Evolutionary conservation across 208 protist species (phyloP), one percentile per base, ranked within the genome.

Genomic region (Herpetomonas tarakana): DNA sequence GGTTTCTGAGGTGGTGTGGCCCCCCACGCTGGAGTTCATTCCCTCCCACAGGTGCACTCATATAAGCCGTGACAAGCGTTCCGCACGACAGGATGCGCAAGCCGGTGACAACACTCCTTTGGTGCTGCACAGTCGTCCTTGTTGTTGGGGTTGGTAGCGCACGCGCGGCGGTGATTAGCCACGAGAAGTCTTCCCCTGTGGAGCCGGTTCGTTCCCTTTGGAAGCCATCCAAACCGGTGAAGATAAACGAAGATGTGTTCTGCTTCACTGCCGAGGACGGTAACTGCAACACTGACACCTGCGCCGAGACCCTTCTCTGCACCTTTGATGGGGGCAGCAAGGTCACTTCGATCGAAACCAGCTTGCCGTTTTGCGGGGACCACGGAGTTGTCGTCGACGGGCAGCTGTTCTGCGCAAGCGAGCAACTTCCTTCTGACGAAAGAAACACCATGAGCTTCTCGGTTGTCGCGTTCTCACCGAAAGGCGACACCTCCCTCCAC

Each of bases 321-420:
- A 84, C 71, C 11, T 82, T 80, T 45, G 85, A 92, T 58, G 39
- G 47, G 29, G 85, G 78, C 0, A 76, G 58, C 7, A 74, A 18
- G 6, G 35, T 88, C 26, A 65, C 62, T 0, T 39, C 61, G 22
- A 54, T 68, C 4, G 45, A 75, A 45, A 71, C 60, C 3, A 56
- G 61, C 6, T 53, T 69, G 45, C 59, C 65, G 19, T 85, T 88
- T 65, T 92, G 85, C 72, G 72, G 66, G 21, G 51, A 67, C 21
- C 57, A 58, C 16, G 82, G 82, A 25, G 66, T 84, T 50, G 44
- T 88, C n/a, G 30, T 84, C 2, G 70, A 77, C 24, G 70, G 54
- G 2, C 56, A 58, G 21, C 67, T 93, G 25, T 62, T 71, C n/a
- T 93, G 86, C 27, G 74, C 76, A 3, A 3, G 22, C 2, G 68